Base-by-base conservation (phyloP, 805 yeast species). In the Teunomyces aglyptinius region DNA sequence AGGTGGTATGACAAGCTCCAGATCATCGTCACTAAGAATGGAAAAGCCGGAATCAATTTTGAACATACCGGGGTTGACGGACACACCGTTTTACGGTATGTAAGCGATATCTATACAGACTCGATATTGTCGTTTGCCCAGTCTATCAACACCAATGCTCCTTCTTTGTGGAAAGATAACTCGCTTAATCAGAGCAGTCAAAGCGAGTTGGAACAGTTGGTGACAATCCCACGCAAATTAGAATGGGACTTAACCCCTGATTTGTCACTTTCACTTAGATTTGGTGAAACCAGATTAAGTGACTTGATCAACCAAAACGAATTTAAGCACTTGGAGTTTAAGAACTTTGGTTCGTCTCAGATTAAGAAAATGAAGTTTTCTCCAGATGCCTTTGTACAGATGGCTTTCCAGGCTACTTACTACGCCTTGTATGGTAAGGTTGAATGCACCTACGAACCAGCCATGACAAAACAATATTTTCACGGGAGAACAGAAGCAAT, bases 41-140 rank as follows among this genome's bases (percentile, higher is more conserved):
- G 95, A 19, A 86, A 87, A 65, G 96, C 94, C 2, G 97, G 97
- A 24, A 83, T 90, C 54, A 90, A 91, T 64, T 90, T 90, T 61
- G 97, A 90, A 60, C 94, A 90, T 60, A 86, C 97, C 0, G 96
- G 96, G 55, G 95, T 90, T 22, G 97, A 90, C 67, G 97, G 97
- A 47, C 97, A 90, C 64, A 90, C 97, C 0, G 96, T 90, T 4
- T 70, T 90, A 54, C 70, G 97, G 52, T 85, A 86, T 70, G 96
- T 89, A 11, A 82, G 89, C 33, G 97, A 90, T 64, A 86, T 90
- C 46, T 90, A 90, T 63, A 90, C 97, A 0, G 97, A 90, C 63
- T 85, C 96, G 1, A 89, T 90, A 44, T 71, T 90, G 50, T 78
- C 91, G 41, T 90, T 89, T 74, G 97, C 97, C 7, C 83, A 80